Base-by-base conservation (phyloP, 108 stramenopile species). In the Cyclotella baltica region DNA sequence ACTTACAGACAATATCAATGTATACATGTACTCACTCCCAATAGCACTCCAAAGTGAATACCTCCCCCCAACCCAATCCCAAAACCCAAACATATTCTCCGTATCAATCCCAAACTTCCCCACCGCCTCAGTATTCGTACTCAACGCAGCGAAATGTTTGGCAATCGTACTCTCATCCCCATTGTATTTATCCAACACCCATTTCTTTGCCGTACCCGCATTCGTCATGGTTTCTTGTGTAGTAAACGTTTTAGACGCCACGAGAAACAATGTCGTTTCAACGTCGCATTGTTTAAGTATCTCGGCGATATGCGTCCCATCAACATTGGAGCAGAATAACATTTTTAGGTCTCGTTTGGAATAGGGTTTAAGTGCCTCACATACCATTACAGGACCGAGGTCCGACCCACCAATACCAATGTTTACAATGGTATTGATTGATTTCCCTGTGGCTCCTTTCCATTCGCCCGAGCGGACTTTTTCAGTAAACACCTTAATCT, bases 171-270 rank as follows among this genome's bases (percentile, higher is more conserved):
- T 77, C 20, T 75, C 88, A 62, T 92, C 93, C 1, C 86, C 88
- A 6, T 83, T 66, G 77, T 92, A 86, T 37, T 81, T 78, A 66
- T 85, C 82, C 36, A 96, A 25, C 22, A 99, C 88, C 96, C 97
- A 99, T 63, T 89, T 80, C 71, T 95, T 96, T 57, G 97, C 86
- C 8, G 96, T 97, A 37, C 92, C 85, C 3, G 98, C 98, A 73
- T 99, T 99, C 30, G 97, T 97, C 97, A 99, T 99, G 50, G 98
- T 99, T 80, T 99, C 98, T 52, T 97, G 97, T 0, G 98, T 99
- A 51, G 98, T 99, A 73, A 99, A 99, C 9, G 98, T 98, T 86
- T 98, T 98, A 73, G 89, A 92, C 25, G 97, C 98, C 38, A 99
- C 85, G 29, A 99, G 78, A 71, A 98, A 93, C 19, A 98, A 76